These are phyloP conservation scores for Geotrichum carabidarum DNA, from an alignment of 1,139 yeast genomes.

Conservation along the genomic window DNA sequence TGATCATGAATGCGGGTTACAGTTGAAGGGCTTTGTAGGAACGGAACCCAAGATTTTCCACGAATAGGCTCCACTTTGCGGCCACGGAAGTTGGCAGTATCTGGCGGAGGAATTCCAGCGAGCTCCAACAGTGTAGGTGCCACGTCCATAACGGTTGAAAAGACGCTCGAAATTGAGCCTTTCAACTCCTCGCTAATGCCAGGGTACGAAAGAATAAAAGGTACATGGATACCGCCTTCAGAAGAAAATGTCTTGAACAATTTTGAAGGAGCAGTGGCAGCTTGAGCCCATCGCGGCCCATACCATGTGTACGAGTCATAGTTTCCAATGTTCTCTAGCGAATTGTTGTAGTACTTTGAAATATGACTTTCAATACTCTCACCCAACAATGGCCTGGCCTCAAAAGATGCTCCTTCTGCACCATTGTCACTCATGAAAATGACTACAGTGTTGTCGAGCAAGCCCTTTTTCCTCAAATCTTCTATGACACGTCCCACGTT, in stretches of 20 bases:
- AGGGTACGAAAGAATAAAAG: conserved; percentile 38
- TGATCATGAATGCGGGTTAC: conserved; percentile 18
- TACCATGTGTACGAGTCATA: conserved; percentile 49
- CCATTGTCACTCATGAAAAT: conserved; percentile 58
- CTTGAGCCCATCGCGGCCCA: conserved; percentile 60
- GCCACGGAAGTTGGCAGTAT: conserved; percentile 35
- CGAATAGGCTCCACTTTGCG: conserved; percentile 41
- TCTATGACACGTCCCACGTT: conserved; percentile 48
- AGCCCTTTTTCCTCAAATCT: conserved; percentile 40
- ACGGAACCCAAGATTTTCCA: conserved; percentile 43
- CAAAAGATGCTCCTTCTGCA: conserved; percentile 55
- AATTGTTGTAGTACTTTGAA: conserved; percentile 42
- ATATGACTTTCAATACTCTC: conserved; percentile 34
- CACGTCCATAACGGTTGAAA: conserved; percentile 55
- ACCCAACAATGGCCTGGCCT: conserved; percentile 46
- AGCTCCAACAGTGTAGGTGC: conserved; percentile 50
- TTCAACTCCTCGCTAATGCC: conserved; percentile 21
- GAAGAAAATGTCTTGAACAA: conserved; percentile 50
- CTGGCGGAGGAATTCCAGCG: conserved; percentile 39
- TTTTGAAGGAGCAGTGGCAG: conserved; percentile 54
- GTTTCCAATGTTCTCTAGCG: conserved; percentile 47
- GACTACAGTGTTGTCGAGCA: conserved; percentile 50
- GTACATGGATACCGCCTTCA: conserved; percentile 56
- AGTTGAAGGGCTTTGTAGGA: conserved; percentile 16
- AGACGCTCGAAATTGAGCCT: conserved; percentile 37